These are phyloP conservation scores for Diaporthe humulicola DNA, from an alignment of 2,329 filamentous ascomycete genomes.

Conservation along the genomic window DNA sequence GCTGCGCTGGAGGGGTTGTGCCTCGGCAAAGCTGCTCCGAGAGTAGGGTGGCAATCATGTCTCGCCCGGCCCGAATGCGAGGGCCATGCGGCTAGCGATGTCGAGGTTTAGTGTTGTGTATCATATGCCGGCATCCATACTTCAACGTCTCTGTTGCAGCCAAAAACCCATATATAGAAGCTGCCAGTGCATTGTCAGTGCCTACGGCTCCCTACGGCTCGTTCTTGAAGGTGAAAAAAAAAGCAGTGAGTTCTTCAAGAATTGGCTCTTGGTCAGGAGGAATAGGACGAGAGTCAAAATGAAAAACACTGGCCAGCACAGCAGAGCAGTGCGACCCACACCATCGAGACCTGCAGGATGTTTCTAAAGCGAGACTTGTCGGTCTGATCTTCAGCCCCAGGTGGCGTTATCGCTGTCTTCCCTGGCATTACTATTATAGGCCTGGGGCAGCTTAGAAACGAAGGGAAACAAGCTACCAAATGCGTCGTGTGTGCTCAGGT, in stretches of 20 bases:
- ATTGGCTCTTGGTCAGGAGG: background rate
- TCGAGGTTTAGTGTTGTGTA: slow-evolving; percentile 21
- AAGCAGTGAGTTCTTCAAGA: background rate
- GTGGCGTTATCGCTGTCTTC: background rate
- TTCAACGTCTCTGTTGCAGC: slow-evolving; percentile 14
- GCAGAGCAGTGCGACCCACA: slow-evolving; percentile 3
- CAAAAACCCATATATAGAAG: background rate
- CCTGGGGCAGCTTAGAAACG: slow-evolving; percentile 27
- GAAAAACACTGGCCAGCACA: background rate
- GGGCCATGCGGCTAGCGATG: slow-evolving; percentile 7
- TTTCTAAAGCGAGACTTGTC: background rate
- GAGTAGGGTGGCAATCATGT: slow-evolving; percentile 5
- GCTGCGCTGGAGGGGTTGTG: slow-evolving; percentile 2
- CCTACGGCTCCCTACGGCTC: too few relatives aligned
- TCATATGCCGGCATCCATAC: slow-evolving; percentile 18
- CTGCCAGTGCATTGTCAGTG: background rate
- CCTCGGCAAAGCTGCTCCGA: slow-evolving; percentile 21
- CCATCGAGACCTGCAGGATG: background rate
- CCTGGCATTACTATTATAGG: background rate
- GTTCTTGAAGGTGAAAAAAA: too few relatives aligned
- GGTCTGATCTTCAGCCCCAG: slow-evolving; percentile 17
- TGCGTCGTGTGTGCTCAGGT: background rate
- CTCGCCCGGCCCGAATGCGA: slow-evolving; percentile 17
- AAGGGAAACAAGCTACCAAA: slow-evolving; percentile 2
- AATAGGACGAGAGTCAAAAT: background rate